Evolutionary conservation across 192 early-diverging fungal genomes (phyloP).

Genomic region (Chytriomyces confervae): DNA sequence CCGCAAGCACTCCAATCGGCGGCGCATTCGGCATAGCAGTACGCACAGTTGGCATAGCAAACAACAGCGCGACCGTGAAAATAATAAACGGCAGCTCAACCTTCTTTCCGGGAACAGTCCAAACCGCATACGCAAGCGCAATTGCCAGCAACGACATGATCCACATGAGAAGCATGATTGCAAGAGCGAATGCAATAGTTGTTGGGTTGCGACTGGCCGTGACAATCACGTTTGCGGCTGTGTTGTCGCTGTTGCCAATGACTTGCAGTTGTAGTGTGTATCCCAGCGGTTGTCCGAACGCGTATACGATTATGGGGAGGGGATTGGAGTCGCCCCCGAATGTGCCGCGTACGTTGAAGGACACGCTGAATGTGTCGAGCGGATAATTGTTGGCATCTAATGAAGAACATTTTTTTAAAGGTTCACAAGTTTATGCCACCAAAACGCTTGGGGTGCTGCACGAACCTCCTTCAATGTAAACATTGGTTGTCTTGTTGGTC

Average conservation of each 20-base stretch:
- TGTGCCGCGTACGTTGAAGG: conserved; percentile 10
- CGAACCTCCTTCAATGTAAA: conserved; percentile 4
- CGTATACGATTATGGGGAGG: not conserved
- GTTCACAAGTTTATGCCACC: not conserved
- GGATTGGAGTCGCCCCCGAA: not conserved
- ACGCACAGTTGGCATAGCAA: conserved; percentile 19
- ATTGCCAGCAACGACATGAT: conserved; percentile 6
- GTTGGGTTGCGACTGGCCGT: not conserved
- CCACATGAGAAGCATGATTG: conserved; percentile 23
- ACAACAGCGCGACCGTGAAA: conserved; percentile 2
- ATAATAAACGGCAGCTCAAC: conserved; percentile 21
- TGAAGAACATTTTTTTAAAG: not conserved
- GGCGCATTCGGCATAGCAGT: conserved; percentile 29
- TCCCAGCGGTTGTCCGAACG: conserved; percentile 8
- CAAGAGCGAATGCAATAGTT: not conserved
- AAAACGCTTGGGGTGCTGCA: not conserved
- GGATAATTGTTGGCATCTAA: conserved; percentile 12
- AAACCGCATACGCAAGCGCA: conserved; percentile 15
- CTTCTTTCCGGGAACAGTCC: not conserved
- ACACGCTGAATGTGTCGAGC: not conserved
- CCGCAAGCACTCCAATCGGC: conserved; percentile 9
- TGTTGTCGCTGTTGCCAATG: not conserved
- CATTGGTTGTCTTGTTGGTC: conserved; percentile 1
- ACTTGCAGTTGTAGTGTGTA: not conserved
- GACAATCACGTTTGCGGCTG: not conserved